These are phyloP conservation scores for Tubosaeta sp. DNA, from an alignment of 768 basidiomycete genomes.

Conservation along the genomic window DNA sequence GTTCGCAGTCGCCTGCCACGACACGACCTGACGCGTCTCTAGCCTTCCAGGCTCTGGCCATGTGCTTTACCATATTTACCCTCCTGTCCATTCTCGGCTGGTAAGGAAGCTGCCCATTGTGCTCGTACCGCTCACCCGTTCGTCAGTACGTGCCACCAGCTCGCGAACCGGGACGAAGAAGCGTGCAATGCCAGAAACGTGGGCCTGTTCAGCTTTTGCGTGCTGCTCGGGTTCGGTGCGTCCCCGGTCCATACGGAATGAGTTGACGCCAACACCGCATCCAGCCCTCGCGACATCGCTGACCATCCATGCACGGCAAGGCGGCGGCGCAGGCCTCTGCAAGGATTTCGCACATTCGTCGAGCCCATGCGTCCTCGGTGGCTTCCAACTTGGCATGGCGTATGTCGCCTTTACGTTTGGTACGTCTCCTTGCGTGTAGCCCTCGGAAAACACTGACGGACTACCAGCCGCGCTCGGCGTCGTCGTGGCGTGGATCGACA, in stretches of 20 bases:
- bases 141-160: slow-evolving; percentile 16
- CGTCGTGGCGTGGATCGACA: slow-evolving; percentile 27
- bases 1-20: not conserved
- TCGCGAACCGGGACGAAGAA: slow-evolving; percentile 11
- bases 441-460: not conserved
- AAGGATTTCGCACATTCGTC: slow-evolving; percentile 24
- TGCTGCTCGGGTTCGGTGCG: slow-evolving; percentile 19
- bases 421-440: slow-evolving; percentile 10
- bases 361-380: slow-evolving; percentile 19
- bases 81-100: slow-evolving; percentile 12
- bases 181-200: slow-evolving; percentile 22
- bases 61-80: slow-evolving; percentile 11
- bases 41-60: slow-evolving; percentile 22
- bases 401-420: slow-evolving; percentile 27
- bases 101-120: slow-evolving; percentile 10
- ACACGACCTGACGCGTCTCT: not conserved
- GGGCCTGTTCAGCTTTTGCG: slow-evolving; percentile 17
- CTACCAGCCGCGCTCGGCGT: slow-evolving; percentile 19
- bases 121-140: not conserved
- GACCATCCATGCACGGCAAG: slow-evolving; percentile 27
- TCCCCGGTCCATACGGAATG: not conserved
- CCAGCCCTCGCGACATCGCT: slow-evolving; percentile 20
- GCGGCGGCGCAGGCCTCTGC: slow-evolving; percentile 19
- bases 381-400: slow-evolving; percentile 26
- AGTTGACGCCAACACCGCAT: not conserved